Conservation (phyloP, 225 moss, liverwort and hornwort species). For the Anthoceros angustus region DNA sequence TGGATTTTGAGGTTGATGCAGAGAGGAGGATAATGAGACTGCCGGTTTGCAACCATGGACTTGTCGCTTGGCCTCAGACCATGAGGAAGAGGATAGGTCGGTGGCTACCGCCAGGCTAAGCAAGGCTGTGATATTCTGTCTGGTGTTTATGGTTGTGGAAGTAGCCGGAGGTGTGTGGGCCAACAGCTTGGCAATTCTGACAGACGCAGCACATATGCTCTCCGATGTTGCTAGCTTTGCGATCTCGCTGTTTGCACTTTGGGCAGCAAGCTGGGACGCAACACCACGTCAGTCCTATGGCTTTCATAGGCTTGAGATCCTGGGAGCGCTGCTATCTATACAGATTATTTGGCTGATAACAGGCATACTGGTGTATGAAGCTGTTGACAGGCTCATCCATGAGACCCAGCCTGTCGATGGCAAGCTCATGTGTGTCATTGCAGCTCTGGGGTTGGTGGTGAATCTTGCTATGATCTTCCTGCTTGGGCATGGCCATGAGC, state of each 20-base stretch:
- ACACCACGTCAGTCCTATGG: conserved; percentile 48
- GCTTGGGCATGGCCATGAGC: conserved; percentile 31
- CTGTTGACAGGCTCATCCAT: conserved; percentile 37
- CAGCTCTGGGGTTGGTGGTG: conserved; percentile 27
- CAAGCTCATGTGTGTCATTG: conserved; percentile 46
- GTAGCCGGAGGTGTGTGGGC: conserved; percentile 42
- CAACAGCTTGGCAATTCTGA: conserved; percentile 50
- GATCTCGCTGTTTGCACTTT: conserved; percentile 46
- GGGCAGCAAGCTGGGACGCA: conserved; percentile 52
- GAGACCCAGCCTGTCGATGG: conserved; percentile 39
- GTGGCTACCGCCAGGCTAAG: conserved; percentile 27
- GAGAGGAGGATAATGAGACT: too few relatives aligned
- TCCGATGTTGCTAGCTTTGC: conserved; percentile 41
- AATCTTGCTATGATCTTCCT: conserved; percentile 43
- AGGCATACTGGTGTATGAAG: conserved; percentile 53
- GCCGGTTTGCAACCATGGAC: too few relatives aligned
- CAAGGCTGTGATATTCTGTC: conserved; percentile 22
- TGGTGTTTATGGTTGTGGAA: conserved; percentile 39
- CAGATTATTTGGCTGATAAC: conserved; percentile 64
- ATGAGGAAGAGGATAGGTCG: conserved; percentile 13
- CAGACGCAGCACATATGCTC: conserved; percentile 50
- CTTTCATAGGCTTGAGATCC: conserved; percentile 43
- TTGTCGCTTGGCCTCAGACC: too few relatives aligned
- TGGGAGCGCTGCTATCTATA: conserved; percentile 56
- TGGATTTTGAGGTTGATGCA: too few relatives aligned